phyloP scores from a whole-genome alignment of 2,329 filamentous ascomycete species.

The Diaporthe vaccinii region DNA sequence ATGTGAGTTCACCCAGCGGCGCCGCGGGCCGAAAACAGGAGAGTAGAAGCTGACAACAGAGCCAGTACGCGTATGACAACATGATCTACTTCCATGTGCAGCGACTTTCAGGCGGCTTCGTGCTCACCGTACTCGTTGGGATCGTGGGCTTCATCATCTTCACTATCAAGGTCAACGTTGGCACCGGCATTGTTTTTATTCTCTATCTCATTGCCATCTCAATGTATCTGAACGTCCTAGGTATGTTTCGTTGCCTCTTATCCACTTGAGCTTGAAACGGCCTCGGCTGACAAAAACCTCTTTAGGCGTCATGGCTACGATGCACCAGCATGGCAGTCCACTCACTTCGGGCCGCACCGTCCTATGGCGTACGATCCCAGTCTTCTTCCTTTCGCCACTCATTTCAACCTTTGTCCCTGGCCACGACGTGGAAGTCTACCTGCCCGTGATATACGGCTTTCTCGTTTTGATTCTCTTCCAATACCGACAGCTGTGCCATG shows the following conservation, averaged over 20 bases:
- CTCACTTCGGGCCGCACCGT: conserved; percentile 70
- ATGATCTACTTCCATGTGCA: conserved; percentile 59
- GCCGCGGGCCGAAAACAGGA: neutral
- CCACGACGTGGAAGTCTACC: conserved; percentile 69
- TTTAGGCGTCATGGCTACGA: conserved; percentile 58
- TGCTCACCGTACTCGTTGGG: conserved; percentile 52
- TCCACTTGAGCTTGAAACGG: conserved; percentile 47
- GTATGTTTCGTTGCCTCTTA: conserved; percentile 55
- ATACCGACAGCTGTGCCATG: conserved; percentile 65
- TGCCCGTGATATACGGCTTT: conserved; percentile 67
- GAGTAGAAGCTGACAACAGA: conserved; percentile 8
- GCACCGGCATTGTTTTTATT: conserved; percentile 67
- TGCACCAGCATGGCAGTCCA: conserved; percentile 66
- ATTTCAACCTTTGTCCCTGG: conserved; percentile 65
- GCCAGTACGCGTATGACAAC: conserved; percentile 54
- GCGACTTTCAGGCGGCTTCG: conserved; percentile 62
- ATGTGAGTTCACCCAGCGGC: conserved; percentile 43
- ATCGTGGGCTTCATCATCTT: conserved; percentile 66
- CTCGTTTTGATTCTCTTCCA: conserved; percentile 64
- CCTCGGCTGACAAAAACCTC: conserved; percentile 1
- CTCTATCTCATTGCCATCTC: conserved; percentile 71
- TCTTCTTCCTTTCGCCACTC: conserved; percentile 69
- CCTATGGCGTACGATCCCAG: conserved; percentile 67
- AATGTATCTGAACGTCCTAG: conserved; percentile 70
- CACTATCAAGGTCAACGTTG: conserved; percentile 56